These are phyloP conservation scores for Clavulina sp. DNA, from an alignment of 768 basidiomycete genomes.

Conservation along the genomic window DNA sequence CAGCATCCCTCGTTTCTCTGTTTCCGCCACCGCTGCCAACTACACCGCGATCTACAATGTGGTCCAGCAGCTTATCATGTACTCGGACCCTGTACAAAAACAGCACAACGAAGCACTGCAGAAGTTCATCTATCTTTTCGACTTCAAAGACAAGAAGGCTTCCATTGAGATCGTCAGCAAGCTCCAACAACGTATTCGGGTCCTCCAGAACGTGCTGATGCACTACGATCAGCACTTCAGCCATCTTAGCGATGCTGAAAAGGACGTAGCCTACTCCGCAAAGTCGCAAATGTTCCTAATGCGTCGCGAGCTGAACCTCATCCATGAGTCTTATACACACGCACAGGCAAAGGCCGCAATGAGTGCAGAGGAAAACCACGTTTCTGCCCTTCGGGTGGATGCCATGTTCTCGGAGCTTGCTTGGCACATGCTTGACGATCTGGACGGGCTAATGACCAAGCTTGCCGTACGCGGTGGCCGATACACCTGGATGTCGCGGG, in stretches of 20 bases:
- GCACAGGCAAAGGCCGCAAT: constrained; percentile 52
- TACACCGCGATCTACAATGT: constrained; percentile 76
- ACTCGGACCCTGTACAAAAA: constrained; percentile 74
- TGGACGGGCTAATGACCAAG: constrained; percentile 60
- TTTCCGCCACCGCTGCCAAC: constrained; percentile 66
- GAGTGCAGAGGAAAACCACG: constrained; percentile 45
- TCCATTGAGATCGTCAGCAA: constrained; percentile 54
- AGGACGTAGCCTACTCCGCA: constrained; percentile 43
- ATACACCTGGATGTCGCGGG: constrained; percentile 70
- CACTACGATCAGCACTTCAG: constrained; percentile 21
- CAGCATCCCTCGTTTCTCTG: constrained; percentile 70
- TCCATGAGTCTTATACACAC: constrained; percentile 74
- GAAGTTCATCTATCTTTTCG: constrained; percentile 70
- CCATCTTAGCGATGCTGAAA: constrained; percentile 23
- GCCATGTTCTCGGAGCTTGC: constrained; percentile 75
- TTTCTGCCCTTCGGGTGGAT: constrained; percentile 64
- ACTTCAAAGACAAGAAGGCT: constrained; percentile 59
- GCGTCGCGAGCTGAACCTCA: constrained; percentile 59
- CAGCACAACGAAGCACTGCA: constrained; percentile 61
- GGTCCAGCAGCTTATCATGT: constrained; percentile 74
- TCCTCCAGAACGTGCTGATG: constrained; percentile 23
- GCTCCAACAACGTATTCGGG: constrained; percentile 54
- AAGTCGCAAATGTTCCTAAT: constrained; percentile 56
- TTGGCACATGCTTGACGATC: constrained; percentile 76
- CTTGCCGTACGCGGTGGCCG: constrained; percentile 63